Conservation (phyloP, 2,329 filamentous ascomycete genomes). For the Fusarium foetens region DNA sequence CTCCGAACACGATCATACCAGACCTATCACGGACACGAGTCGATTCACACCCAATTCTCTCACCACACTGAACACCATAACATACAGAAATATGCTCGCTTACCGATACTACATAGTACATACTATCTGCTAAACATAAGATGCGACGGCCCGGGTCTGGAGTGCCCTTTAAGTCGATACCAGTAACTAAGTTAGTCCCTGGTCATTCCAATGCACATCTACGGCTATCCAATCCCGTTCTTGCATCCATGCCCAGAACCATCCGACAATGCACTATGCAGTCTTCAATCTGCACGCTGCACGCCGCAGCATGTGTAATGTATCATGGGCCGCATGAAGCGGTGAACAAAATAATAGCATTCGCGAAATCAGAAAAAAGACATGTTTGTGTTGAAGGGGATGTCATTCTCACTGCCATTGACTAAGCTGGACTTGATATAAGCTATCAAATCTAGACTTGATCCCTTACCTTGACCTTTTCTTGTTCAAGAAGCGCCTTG, state of each 20-base stretch:
- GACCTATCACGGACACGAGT: conserved; percentile 6
- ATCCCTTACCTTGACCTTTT: conserved; percentile 1
- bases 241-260: conserved; percentile 1
- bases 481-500: conserved; percentile 8
- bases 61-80: conserved; percentile 27
- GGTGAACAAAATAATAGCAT: conserved; percentile 7
- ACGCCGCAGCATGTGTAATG: neutral
- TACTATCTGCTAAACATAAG: neutral
- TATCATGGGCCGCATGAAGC: conserved; percentile 1
- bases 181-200: neutral
- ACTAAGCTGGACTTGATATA: neutral
- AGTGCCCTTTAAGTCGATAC: neutral
- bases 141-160: conserved; percentile 29
- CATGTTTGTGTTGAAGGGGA: neutral
- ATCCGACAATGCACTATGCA: neutral
- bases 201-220: neutral
- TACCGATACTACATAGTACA: neutral
- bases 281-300: neutral
- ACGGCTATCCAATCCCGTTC: neutral
- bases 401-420: neutral
- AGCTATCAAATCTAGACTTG: neutral
- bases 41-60: conserved; percentile 14
- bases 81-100: conserved; percentile 6
- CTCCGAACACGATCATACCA: conserved; percentile 13
- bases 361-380: neutral